Base-by-base conservation (phyloP, 768 basidiomycete genomes). In the Lactifluus echinatus region DNA sequence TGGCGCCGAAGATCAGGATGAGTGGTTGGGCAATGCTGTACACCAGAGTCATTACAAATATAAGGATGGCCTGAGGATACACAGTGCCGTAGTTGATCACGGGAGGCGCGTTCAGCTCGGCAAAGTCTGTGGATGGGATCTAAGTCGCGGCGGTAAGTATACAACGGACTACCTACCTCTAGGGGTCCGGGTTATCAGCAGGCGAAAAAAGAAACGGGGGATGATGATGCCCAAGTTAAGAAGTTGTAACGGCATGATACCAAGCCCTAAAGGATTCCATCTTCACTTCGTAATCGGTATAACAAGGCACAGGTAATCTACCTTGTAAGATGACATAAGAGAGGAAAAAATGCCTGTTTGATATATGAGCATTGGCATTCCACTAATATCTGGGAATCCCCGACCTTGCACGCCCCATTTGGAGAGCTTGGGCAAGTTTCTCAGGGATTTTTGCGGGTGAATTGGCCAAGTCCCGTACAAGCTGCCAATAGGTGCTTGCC, bases 21-120 rank as follows among this genome's bases (percentile, higher is more conserved):
- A 96, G 78, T 0, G 96, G 96, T 59, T 96, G 91, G 12, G 95
- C 88, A 62, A 99, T 88, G 69, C 93, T 94, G 75, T 98, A 98
- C 34, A 94, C 77, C 65, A 99, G 74, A 36, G 90, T 94, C 71
- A 99, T 88, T 61, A 93, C 89, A 71, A 97, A 98, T 69, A 98
- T 86, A 43, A 99, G 77, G 57, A 98, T 92, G 5, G 94, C 89
- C 67, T 97, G 95, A 0, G 96, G 96, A 69, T 97, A 99, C 11
- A 99, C 93, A 49, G 88, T 80, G 50, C 96, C 96, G 64, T 98
- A 95, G 71, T 97, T 98, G 72, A 98, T 88, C 87, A 94, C 91
- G 0, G 96, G 93, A 6, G 96, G 96, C 0, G 93, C 93, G 66
- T 99, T 96, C 15, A 98, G 78, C 69, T 96, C 96, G 17, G 93